phyloP scores from a whole-genome alignment of 2,329 filamentous ascomycete species.

The Aureobasidium leucospermi region DNA sequence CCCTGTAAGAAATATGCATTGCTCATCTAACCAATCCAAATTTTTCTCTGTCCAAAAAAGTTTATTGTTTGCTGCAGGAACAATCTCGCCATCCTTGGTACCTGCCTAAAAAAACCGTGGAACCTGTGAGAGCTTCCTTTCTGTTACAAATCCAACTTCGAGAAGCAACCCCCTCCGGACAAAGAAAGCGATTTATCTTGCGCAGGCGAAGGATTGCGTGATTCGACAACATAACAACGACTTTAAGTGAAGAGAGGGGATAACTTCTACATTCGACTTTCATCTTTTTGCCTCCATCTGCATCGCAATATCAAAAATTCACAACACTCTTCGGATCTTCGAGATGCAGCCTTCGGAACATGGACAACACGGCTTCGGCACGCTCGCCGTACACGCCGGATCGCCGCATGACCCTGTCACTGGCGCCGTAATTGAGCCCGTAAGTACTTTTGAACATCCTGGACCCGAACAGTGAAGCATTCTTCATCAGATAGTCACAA shows the following conservation, averaged over 20 bases:
- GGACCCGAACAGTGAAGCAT: not conserved
- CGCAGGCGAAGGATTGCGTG: slow-evolving; percentile 4
- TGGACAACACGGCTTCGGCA: slow-evolving; percentile 70
- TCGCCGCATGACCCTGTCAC: slow-evolving; percentile 83
- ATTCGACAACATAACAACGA: slow-evolving; percentile 5
- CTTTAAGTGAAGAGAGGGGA: not conserved
- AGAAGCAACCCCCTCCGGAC: not conserved
- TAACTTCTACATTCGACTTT: not conserved
- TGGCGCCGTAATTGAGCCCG: slow-evolving; percentile 87
- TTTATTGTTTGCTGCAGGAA: slow-evolving; percentile 1
- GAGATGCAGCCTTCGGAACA: slow-evolving; percentile 7
- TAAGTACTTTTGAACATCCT: slow-evolving; percentile 22
- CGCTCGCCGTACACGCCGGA: slow-evolving; percentile 89
- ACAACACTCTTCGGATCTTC: not conserved
- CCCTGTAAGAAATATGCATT: not conserved
- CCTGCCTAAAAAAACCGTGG: not conserved
- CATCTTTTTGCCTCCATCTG: not conserved
- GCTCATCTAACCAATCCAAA: slow-evolving; percentile 1
- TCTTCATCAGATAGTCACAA: too few relatives aligned
- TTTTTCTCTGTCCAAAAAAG: not conserved
- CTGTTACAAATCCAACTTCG: slow-evolving; percentile 2
- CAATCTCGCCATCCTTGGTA: not conserved
- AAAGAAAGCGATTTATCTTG: not conserved
- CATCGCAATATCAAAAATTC: not conserved
- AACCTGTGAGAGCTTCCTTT: not conserved